Evolutionary conservation across 345 rosid genomes (phyloP), one percentile per base, ranked within the genome.

Genomic region (Arabis alpina): DNA sequence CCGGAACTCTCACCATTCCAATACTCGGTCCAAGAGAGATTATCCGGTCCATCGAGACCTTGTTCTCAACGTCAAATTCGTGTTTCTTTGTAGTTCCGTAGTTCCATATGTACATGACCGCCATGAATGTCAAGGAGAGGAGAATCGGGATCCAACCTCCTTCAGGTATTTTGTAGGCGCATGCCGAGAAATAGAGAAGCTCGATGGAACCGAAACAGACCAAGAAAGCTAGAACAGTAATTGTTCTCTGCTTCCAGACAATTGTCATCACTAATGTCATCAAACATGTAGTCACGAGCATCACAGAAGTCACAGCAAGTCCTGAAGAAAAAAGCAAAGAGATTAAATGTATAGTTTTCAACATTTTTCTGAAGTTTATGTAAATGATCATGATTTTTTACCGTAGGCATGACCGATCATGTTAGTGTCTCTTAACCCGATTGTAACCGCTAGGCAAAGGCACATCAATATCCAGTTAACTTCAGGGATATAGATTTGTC

Each of bases 401-500:
- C 98, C 96, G 50, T 88, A 91, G 13, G 96, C 98, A 10, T 91
- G 92, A 47, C 96, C 96, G 9, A 93, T 84, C 81, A 77, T 83
- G 79, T 74, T 86, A 11, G 87, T 85, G 75, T 88, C 93, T 30
- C 80, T 85, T 78, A 77, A 80, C 19, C 97, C 96, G 4, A 93
- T 58, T 43, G 92, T 85, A 15, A 88, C 88, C 2, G 88, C 86
- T 47, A 91, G 76, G 71, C 92, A 88, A 32, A 91, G 85, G 73
- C 85, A 80, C 97, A 90, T 87, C 43, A 90, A 66, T 62, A 87
- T 87, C 98, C 98, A 93, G 72, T 90, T 90, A 58, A 93, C 81
- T 86, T 93, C 98, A 24, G 97, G 96, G 64, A 93, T 87, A 76
- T 87, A 93, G 45, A 88, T 88, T 61, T 88, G 98, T 54, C 92